phyloP scores from a whole-genome alignment of 345 rosid species.

The Pistacia vera region DNA sequence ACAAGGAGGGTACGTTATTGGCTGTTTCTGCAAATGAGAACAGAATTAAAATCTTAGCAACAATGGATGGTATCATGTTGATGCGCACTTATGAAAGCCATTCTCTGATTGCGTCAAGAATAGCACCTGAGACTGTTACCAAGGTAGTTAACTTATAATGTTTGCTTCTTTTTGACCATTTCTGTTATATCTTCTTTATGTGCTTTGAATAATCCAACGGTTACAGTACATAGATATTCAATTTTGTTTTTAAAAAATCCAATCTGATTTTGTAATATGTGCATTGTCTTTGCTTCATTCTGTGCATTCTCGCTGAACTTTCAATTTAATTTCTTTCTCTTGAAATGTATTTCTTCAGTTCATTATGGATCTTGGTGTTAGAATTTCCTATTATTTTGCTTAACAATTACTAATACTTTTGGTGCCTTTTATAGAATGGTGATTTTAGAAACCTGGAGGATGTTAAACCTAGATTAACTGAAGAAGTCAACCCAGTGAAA shows the following conservation, averaged over 20 bases:
- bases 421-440: constrained; percentile 32
- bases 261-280: background rate
- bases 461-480: constrained; percentile 23
- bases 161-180: background rate
- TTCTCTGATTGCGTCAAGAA: constrained; percentile 28
- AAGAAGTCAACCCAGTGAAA: constrained; percentile 26
- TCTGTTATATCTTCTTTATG: background rate
- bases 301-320: background rate
- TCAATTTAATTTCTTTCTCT: background rate
- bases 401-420: constrained; percentile 7
- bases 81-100: constrained; percentile 31
- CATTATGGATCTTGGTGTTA: background rate
- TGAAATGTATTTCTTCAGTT: background rate
- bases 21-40: constrained; percentile 48
- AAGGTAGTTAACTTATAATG: constrained; percentile 1
- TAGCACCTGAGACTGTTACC: constrained; percentile 20
- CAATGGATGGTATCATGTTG: constrained; percentile 37
- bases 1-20: constrained; percentile 44
- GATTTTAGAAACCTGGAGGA: constrained; percentile 31
- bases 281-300: background rate
- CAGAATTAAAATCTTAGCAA: constrained; percentile 41
- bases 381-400: background rate
- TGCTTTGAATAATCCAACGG: background rate
- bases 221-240: background rate
- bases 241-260: background rate